Evolutionary conservation across 192 early-diverging fungal genomes (phyloP).

Genomic region (Umbelopsis vinacea): DNA sequence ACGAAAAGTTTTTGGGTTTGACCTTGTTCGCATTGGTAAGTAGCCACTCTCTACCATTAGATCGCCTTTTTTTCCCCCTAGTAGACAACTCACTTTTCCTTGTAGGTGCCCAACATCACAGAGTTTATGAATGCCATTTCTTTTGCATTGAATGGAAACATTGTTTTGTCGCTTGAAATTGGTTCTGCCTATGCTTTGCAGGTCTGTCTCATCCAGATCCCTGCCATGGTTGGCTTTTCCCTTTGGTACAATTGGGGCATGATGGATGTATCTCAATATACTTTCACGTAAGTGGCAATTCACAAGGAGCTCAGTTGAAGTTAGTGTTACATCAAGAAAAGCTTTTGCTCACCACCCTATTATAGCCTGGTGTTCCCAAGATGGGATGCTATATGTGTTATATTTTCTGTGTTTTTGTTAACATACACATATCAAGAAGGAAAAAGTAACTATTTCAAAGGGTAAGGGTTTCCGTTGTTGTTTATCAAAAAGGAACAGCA

Average conservation of each 20-base stretch:
- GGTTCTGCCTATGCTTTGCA: conserved; percentile 96
- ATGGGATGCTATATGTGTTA: conserved; percentile 46
- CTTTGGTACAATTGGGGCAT: conserved; percentile 55
- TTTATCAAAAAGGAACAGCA: not conserved
- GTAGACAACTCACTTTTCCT: too few species aligned
- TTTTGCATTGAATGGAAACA: conserved; percentile 91
- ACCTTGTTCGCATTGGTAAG: conserved; percentile 88
- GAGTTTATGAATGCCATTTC: conserved; percentile 95
- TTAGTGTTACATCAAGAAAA: not conserved
- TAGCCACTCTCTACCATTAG: not conserved
- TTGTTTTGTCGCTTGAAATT: conserved; percentile 86
- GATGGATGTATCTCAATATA: conserved; percentile 33
- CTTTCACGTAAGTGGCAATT: conserved; percentile 34
- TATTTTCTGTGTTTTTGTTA: conserved; percentile 68
- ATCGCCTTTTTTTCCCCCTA: too few species aligned
- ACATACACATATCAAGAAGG: conserved; percentile 96
- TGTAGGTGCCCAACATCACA: conserved; percentile 82
- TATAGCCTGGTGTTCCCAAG: conserved; percentile 45
- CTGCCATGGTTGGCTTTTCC: conserved; percentile 88
- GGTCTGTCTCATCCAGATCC: conserved; percentile 94
- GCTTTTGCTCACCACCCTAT: not conserved
- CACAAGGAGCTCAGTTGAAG: not conserved
- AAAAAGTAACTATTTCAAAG: conserved; percentile 97
- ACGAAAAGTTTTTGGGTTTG: conserved; percentile 89
- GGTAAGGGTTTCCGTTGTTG: conserved; percentile 37